Evolutionary conservation across 192 early-diverging fungal genomes (phyloP), one percentile per base, ranked within the genome.

Genomic region (Umbelopsis sp.): DNA sequence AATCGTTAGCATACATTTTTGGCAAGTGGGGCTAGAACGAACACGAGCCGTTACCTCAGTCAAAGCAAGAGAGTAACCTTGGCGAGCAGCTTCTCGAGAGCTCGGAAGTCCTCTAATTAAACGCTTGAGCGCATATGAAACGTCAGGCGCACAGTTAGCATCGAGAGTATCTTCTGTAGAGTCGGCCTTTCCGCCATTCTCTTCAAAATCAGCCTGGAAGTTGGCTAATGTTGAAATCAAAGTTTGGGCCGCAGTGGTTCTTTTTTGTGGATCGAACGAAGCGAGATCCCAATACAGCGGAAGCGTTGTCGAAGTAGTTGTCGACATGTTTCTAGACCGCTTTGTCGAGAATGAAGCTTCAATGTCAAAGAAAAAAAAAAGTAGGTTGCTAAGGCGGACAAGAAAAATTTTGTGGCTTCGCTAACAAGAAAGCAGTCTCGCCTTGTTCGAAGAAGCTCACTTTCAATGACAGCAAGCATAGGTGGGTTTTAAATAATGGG

Each of bases 61-160:
- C 50, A 99, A 86, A 10, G 94, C 94, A n/a, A 97, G 83, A 20
- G 96, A 88, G 80, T 96, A 99, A 8, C 98, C 98, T 69, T 98
- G 96, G 50, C 98, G 84, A 16, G 98, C 96, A 21, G 90, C 95
- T 53, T 94, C 89, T 44, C 96, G 87, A 11, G 91, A 87, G 52
- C 90, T 92, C 26, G 94, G 87, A 47, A 99, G 82, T 68, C 98
- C 98, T 72, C 92, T 83, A 65, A 97, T 80, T 50, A 99, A 85
- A 69, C 98, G 91, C 76, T 89, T 90, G 14, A 97, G 74, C 0
- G 91, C 93, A 73, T 99, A 99, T 9, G 91, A 77, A 20, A 98
- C 90, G 71, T 97, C 95, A 45, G 87, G 85, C 17, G 92, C 88
- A 75, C 89, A 92, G 44, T 82, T 74, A 67, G 76, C 74, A 65